These are phyloP conservation scores for Astrothelium subdiscretum DNA, from an alignment of 495 filamentous ascomycete species.

Conservation along the genomic window DNA sequence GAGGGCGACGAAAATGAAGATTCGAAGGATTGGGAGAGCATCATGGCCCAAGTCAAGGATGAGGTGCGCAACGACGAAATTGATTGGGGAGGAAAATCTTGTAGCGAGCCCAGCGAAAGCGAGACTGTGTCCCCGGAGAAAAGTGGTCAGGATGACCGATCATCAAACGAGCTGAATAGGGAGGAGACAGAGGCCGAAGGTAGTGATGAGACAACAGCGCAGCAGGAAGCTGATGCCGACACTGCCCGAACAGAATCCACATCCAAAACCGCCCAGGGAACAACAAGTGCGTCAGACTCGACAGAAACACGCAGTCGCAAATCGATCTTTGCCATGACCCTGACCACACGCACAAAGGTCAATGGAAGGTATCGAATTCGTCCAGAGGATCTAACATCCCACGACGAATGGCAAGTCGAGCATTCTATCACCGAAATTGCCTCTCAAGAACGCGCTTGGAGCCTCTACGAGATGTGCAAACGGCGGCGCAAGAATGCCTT, in stretches of 20 bases:
- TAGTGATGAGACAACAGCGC: neutral
- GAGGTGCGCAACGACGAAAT: conserved; percentile 20
- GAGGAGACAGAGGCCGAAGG: neutral
- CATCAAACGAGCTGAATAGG: neutral
- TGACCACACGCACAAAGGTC: conserved; percentile 61
- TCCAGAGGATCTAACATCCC: conserved; percentile 37
- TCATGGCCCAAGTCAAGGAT: conserved; percentile 16
- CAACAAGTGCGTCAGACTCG: conserved; percentile 3
- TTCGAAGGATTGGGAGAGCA: conserved; percentile 13
- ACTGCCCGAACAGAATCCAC: conserved; percentile 18
- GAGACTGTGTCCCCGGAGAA: neutral
- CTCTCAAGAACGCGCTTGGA: conserved; percentile 20
- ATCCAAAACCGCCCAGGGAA: conserved; percentile 5
- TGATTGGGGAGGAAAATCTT: conserved; percentile 14
- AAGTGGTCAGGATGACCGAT: neutral
- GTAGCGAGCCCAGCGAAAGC: neutral
- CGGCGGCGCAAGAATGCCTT: conserved; percentile 40
- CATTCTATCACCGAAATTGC: conserved; percentile 56
- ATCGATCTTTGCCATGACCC: conserved; percentile 50
- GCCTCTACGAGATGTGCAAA: conserved; percentile 40
- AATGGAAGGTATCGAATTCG: conserved; percentile 54
- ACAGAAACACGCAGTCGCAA: conserved; percentile 4
- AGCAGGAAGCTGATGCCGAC: conserved; percentile 10
- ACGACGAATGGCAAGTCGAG: conserved; percentile 61
- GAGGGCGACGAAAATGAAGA: neutral